Evolutionary conservation across 2,329 filamentous ascomycete genomes (phyloP), one percentile per base, ranked within the genome.

Genomic region (Erysiphe neolycopersici): DNA sequence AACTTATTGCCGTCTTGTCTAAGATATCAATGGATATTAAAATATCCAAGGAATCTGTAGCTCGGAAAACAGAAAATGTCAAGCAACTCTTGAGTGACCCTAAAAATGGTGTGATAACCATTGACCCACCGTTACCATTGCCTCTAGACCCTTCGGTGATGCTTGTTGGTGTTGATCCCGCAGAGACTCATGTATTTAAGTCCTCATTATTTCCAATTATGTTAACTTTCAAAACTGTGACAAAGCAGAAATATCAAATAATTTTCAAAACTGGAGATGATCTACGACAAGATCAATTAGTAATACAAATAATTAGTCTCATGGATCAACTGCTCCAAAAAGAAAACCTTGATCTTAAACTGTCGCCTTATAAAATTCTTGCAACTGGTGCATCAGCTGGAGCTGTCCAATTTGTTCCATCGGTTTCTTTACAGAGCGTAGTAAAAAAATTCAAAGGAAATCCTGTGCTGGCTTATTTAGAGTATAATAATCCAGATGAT

Each of bases 191-290:
- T 42, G 85, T 98, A 18, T 93, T 98, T 65, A 98, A 95, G 57
- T 98, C 89, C 1, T 89, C 84, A 0, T 63, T 98, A 9, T 84
- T 82, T 38, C 89, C 89, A 0, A 78, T 98, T 47, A 83, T 89
- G 52, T 74, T 94, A 47, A 81, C 80, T 10, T 94, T 95, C 63
- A 85, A 79, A 55, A 92, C 85, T 0, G 68, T 71, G 0, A 71
- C 71, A 2, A 81, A 80, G 8, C 69, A 68, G 35, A 79, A 76
- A 47, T 98, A 95, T 56, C 79, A 87, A 10, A 79, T 98, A 49
- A 79, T 95, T 43, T 98, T 98, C 71, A 98, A 98, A 60, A 84
- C 84, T 1, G 89, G 89, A 32, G 89, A 98, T 56, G 89, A 98
- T 57, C 66, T 98, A 43, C 79, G 89, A 13, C 89, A 98, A 60